Percentiles rank a stretch among this genome's conserved stretches.
These are phyloP conservation scores for Russula abietina DNA, from an alignment of 768 basidiomycete species.

Conservation along the genomic window DNA sequence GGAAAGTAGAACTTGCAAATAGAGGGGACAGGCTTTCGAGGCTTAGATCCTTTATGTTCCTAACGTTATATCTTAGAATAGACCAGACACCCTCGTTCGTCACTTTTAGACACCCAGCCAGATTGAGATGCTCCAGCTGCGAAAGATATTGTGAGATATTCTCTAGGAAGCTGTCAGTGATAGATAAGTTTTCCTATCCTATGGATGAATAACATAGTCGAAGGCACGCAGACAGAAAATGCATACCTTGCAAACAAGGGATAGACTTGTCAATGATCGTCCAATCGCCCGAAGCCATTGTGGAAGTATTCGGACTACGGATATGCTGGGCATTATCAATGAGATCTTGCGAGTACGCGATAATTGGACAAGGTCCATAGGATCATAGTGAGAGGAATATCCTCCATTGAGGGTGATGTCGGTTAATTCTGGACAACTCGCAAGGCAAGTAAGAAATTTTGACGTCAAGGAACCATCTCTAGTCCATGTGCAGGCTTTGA, in stretches of 20 bases:
- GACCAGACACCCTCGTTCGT: conserved; percentile 54
- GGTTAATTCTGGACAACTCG: conserved; percentile 36
- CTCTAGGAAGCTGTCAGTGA: conserved; percentile 54
- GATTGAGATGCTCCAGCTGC: conserved; percentile 49
- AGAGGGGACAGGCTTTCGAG: conserved; percentile 56
- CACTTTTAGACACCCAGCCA: conserved; percentile 66
- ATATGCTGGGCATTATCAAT: conserved; percentile 66
- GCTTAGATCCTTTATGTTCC: conserved; percentile 47
- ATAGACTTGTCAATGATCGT: conserved; percentile 47
- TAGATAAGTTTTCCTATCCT: conserved; percentile 46
- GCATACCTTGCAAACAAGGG: conserved; percentile 64
- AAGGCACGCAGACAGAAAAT: background rate
- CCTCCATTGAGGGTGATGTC: conserved; percentile 72
- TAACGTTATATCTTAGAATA: conserved; percentile 40
- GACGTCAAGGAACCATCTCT: conserved; percentile 68
- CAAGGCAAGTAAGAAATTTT: conserved; percentile 50
- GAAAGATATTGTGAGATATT: conserved; percentile 44
- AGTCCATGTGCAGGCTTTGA: conserved; percentile 70
- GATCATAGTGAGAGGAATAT: conserved; percentile 48
- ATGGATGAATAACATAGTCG: background rate
- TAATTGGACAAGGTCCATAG: conserved; percentile 46
- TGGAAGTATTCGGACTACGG: conserved; percentile 45
- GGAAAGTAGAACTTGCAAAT: conserved; percentile 44
- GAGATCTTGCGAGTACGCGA: conserved; percentile 48
- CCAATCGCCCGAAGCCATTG: conserved; percentile 47